Evolutionary conservation across 2,329 filamentous ascomycete genomes (phyloP), one percentile per base, ranked within the genome.

Genomic region (Xylaria sp.): DNA sequence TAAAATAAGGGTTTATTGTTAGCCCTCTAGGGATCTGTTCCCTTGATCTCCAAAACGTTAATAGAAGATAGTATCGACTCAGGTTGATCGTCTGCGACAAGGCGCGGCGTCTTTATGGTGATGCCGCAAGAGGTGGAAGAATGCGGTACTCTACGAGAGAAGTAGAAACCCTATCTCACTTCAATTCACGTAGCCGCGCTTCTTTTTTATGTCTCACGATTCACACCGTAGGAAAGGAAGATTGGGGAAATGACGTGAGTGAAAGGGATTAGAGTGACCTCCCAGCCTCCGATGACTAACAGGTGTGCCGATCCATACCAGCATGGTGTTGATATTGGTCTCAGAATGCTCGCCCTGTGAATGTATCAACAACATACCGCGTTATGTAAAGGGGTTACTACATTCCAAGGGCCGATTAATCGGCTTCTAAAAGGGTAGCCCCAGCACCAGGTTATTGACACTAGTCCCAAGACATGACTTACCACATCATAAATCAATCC

Each of bases 371-470:
- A 29, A 32, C 59, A 51, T 47, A 21, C 23, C 3, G 25, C 10
- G n/a, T 40, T 32, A 27, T 58, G 12, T 54, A 62, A 42, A 55
- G 35, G 27, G n/a, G 2, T 47, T 61, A 18, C 25, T 66, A 21
- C 69, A 57, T 71, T 69, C 69, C 69, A 71, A 54, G 35, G 58
- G 59, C 60, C 48, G 42, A 63, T 48, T 66, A 59, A 69, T 69
- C 50, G 50, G 25, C 59, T 59, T 42, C 32, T 6, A 25, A 47
- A 50, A 27, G 3, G 51, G 51, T 9, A 55, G 18, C 44, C 25
- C 13, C 27, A 60, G 32, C 18, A 55, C 9, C 29, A 13, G 32
- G 23, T 32, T 40, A 18, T 58, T 42, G 42, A 66, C 21, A 58
- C 25, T 12, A 35, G 21, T 27, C 44, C 18, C 66, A 54, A 69